These are phyloP conservation scores for Starmerella vitae DNA, from an alignment of 805 yeast genomes.

Conservation along the genomic window DNA sequence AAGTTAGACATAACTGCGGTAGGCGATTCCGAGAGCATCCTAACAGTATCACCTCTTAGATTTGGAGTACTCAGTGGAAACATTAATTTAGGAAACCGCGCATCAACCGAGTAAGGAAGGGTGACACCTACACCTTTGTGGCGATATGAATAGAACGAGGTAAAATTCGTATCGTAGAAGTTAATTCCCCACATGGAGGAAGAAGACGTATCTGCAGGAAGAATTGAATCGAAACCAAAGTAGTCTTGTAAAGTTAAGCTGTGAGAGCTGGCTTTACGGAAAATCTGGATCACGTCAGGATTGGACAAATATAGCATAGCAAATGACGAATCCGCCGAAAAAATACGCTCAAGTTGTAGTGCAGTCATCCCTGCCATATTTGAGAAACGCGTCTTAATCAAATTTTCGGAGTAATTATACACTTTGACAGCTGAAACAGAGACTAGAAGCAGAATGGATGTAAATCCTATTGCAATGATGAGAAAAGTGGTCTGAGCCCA, in stretches of 20 bases:
- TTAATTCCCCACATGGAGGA: constrained; percentile 4
- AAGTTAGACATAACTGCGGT: constrained; percentile 8
- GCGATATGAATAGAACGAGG: constrained; percentile 6
- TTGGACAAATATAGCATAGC: constrained; percentile 2
- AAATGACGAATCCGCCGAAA: constrained; percentile 2
- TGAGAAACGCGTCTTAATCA: constrained; percentile 13
- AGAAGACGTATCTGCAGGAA: constrained; percentile 4
- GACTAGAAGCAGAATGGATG: constrained; percentile 13
- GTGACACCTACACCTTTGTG: neutral
- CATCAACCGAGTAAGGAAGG: neutral
- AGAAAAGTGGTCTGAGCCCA: constrained; percentile 18
- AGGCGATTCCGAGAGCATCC: neutral
- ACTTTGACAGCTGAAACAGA: constrained; percentile 12
- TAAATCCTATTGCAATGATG: constrained; percentile 13
- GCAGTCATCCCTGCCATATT: constrained; percentile 18
- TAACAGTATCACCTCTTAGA: neutral
- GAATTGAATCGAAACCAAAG: constrained; percentile 4
- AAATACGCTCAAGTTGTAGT: constrained; percentile 11
- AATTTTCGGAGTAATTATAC: constrained; percentile 14
- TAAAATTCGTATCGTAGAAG: constrained; percentile 7
- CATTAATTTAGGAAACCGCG: constrained; percentile 2
- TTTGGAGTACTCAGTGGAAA: constrained; percentile 6
- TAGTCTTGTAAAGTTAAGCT: neutral
- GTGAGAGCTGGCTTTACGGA: constrained; percentile 2
- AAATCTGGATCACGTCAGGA: neutral